Evolutionary conservation across 2,329 filamentous ascomycete genomes (phyloP).

Genomic region (Escovopsis sp.): DNA sequence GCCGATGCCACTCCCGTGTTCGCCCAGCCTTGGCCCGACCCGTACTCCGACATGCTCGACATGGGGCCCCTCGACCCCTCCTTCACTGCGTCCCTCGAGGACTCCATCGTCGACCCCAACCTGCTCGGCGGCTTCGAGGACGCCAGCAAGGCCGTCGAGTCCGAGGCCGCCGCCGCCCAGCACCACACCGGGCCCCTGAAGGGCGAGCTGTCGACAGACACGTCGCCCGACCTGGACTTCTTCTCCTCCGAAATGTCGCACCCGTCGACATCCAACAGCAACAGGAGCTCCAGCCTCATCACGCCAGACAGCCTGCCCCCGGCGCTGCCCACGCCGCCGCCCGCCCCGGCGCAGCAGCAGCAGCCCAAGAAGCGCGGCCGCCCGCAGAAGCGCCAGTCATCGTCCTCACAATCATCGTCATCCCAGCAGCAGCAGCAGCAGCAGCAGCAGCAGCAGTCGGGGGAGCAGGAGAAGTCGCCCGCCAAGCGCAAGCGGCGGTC

Average conservation of each 20-base stretch:
- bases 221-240: not conserved
- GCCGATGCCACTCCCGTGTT: not conserved
- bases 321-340: not conserved
- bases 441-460: not conserved
- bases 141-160: not conserved
- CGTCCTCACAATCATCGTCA: not conserved
- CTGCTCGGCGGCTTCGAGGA: not conserved
- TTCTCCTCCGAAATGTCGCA: not conserved
- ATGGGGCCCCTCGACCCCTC: not conserved
- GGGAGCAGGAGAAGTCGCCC: not conserved
- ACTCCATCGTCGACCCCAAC: not conserved
- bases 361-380: not conserved
- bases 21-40: too few species aligned
- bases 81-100: not conserved
- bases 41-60: not conserved
- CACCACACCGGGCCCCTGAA: not conserved
- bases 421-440: not conserved
- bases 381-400: not conserved
- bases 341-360: not conserved
- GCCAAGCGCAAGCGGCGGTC: not conserved
- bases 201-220: not conserved
- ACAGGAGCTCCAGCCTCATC: not conserved
- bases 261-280: not conserved
- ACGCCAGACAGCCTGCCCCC: not conserved
- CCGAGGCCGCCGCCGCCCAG: not conserved